Percentiles rank a stretch among this genome's conserved stretches.
Evolutionary conservation across 1,284 basidiomycete genomes (phyloP).

Genomic region (Cystobasidium pallidum): DNA sequence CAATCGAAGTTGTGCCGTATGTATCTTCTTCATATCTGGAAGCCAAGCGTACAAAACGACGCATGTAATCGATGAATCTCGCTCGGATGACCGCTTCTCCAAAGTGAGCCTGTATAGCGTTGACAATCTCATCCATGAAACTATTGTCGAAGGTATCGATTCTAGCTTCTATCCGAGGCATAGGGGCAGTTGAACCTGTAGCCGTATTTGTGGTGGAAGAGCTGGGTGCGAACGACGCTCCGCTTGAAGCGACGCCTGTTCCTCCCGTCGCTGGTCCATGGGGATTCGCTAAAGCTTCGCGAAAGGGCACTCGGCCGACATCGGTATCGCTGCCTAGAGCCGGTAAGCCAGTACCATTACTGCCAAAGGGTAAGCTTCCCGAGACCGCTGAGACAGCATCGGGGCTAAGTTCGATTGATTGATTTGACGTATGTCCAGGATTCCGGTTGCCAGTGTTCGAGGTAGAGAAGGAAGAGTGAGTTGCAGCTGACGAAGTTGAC

Average conservation of each 20-base stretch:
- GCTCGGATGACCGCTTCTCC: conserved; percentile 77
- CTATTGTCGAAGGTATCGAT: conserved; percentile 73
- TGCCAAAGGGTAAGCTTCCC: conserved; percentile 32
- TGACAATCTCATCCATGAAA: conserved; percentile 88
- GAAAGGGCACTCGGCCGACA: conserved; percentile 3
- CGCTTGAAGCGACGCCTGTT: not conserved
- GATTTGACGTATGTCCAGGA: not conserved
- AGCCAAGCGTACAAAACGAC: conserved; percentile 73
- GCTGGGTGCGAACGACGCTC: not conserved
- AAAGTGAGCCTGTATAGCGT: conserved; percentile 74
- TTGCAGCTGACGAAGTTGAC: conserved; percentile 36
- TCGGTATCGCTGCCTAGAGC: conserved; percentile 6
- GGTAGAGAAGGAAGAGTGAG: conserved; percentile 12
- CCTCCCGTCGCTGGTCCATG: not conserved
- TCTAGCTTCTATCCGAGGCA: conserved; percentile 31
- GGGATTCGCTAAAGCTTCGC: not conserved
- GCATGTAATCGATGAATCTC: conserved; percentile 74
- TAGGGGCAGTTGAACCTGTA: not conserved
- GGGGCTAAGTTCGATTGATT: conserved; percentile 20
- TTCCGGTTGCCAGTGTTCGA: not conserved
- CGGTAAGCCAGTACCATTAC: conserved; percentile 15
- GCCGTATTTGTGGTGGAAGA: conserved; percentile 7
- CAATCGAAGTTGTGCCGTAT: conserved; percentile 68
- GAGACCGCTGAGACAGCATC: conserved; percentile 35
- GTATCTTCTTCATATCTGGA: conserved; percentile 77